Conservation (phyloP, 352 stramenopile genomes). For the Globisporangium emineosum region DNA sequence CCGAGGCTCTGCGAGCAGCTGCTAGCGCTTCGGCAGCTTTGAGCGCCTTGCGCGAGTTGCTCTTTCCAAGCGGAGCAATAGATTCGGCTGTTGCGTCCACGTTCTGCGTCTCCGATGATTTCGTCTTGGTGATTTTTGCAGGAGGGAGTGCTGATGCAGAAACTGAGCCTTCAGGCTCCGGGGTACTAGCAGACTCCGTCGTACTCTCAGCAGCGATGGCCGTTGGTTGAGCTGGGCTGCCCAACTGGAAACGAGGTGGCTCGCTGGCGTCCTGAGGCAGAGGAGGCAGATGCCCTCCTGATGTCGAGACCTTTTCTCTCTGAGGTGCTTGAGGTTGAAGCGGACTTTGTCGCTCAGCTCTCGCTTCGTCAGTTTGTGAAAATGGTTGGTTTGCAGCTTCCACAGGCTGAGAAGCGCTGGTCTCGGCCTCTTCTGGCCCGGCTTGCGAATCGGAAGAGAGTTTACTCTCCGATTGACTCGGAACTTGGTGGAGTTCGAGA, state of each 20-base stretch:
- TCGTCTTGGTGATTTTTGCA: not conserved
- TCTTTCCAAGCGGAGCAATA: slow-evolving; percentile 3
- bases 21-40: not conserved
- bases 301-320: not conserved
- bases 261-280: not conserved
- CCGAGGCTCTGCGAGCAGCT: not conserved
- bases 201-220: not conserved
- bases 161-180: not conserved
- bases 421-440: not conserved
- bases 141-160: not conserved
- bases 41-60: slow-evolving; percentile 4
- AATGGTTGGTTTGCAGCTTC: not conserved
- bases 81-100: not conserved
- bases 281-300: not conserved
- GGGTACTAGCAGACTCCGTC: not conserved
- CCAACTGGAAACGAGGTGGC: not conserved
- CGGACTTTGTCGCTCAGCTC: not conserved
- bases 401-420: not conserved
- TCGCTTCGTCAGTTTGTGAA: not conserved
- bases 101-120: not conserved
- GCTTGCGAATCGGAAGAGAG: not conserved
- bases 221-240: not conserved
- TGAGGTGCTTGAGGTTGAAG: not conserved
- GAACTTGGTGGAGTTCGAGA: not conserved
- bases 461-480: not conserved